These are phyloP conservation scores for Trichoderma harzianum DNA, from an alignment of 2,329 filamentous ascomycete genomes.

Conservation along the genomic window DNA sequence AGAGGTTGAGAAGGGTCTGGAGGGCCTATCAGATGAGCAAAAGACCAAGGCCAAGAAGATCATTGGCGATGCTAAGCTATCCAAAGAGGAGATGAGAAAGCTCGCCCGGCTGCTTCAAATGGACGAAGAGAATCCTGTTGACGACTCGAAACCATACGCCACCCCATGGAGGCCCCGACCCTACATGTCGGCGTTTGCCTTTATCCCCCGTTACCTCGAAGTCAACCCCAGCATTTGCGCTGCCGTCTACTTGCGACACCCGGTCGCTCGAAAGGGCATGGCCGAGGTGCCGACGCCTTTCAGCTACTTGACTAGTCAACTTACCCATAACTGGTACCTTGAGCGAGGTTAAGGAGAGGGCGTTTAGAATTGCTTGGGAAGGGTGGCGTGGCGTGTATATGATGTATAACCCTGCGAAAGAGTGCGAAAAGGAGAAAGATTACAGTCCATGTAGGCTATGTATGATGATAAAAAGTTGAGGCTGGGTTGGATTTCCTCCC, in stretches of 20 bases:
- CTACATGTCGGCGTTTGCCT: conserved; percentile 89
- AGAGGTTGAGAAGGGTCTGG: conserved; percentile 34
- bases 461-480: conserved; percentile 14
- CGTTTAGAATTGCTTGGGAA: background rate
- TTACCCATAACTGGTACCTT: conserved; percentile 94
- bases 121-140: conserved; percentile 71
- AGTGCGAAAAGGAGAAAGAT: background rate
- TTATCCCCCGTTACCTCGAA: conserved; percentile 92
- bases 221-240: conserved; percentile 97
- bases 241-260: conserved; percentile 91
- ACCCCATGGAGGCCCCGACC: conserved; percentile 87
- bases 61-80: conserved; percentile 33
- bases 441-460: conserved; percentile 13
- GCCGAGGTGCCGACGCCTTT: conserved; percentile 87
- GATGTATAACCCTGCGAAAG: background rate
- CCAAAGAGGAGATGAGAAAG: conserved; percentile 50
- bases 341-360: conserved; percentile 59
- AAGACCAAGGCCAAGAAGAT: conserved; percentile 34
- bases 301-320: conserved; percentile 62
- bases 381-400: background rate
- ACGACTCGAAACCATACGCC: conserved; percentile 75
- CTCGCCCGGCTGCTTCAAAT: conserved; percentile 57
- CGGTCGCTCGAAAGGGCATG: conserved; percentile 76
- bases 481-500: background rate
- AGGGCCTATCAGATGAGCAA: conserved; percentile 32